phyloP scores from a whole-genome alignment of 768 basidiomycete species.

The Agaricus blazei region DNA sequence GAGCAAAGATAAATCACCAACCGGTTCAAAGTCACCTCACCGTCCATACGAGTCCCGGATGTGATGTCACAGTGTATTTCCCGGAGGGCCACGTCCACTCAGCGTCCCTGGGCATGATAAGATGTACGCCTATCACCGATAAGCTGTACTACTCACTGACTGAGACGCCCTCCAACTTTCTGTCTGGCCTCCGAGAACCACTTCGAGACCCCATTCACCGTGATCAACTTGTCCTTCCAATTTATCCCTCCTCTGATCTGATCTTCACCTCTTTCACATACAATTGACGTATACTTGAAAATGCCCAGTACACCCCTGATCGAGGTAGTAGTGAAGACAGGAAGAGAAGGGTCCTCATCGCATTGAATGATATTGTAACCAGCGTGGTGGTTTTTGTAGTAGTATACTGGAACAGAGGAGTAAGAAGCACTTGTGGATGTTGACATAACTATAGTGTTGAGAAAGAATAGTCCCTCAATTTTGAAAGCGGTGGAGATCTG shows the following conservation, averaged over 20 bases:
- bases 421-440: background rate
- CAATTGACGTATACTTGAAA: slow-evolving; percentile 1
- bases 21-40: slow-evolving; percentile 1
- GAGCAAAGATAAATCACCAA: background rate
- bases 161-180: slow-evolving; percentile 11
- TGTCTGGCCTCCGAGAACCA: slow-evolving; percentile 6
- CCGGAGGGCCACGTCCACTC: slow-evolving; percentile 16
- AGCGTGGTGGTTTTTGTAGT: slow-evolving; percentile 2
- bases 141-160: slow-evolving; percentile 3
- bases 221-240: slow-evolving; percentile 13
- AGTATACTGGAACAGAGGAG: background rate
- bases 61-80: slow-evolving; percentile 8
- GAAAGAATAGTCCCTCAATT: no score
- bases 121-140: no score
- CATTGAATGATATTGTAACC: slow-evolving; percentile 10
- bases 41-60: slow-evolving; percentile 11
- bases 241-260: slow-evolving; percentile 7
- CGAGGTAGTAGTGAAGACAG: slow-evolving; percentile 6
- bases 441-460: background rate
- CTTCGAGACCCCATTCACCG: slow-evolving; percentile 2
- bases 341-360: slow-evolving; percentile 4
- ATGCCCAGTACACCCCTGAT: slow-evolving; percentile 1
- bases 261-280: background rate
- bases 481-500: no score
- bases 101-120: background rate